Base-by-base conservation (phyloP, 345 rosid genomes). In the Theobroma cacao region DNA sequence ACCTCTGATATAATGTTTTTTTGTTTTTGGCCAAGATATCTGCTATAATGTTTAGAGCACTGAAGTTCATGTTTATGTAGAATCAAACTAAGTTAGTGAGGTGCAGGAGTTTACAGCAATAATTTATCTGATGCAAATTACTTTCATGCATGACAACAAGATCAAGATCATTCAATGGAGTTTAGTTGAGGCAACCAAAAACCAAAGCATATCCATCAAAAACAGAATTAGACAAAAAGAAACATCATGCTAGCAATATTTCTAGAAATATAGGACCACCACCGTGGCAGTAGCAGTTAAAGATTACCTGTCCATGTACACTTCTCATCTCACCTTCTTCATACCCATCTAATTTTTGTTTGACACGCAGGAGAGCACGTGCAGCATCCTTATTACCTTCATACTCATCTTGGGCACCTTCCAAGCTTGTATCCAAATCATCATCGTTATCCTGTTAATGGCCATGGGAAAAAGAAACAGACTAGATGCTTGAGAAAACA, bases 331-430 rank as follows among this genome's bases (percentile, higher is more conserved):
- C 99, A 63, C 98, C 99, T 76, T 85, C 99, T 80, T 96, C 99
- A 69, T 96, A 96, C 48, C 99, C 99, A 83, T 96, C 99, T 45
- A 94, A 90, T 82, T 96, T 96, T 82, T 94, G 94, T 88, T 92
- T 94, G 50, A 91, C 98, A 38, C 98, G 95, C 90, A 96, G 79
- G 76, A 96, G 85, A 60, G 99, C 99, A 67, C 99, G 91, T 0
- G 95, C 87, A 77, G 95, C 99, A 84, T 94, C 99, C 86, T 88
- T 92, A 82, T 96, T 96, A n/a, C 98, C 98, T 80, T 92, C 97
- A 43, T 84, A 81, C 79, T 87, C 94, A 77, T 90, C 97, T 75
- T 89, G 87, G 64, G 84, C 75, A 75, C 88, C 93, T 76, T 91
- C 99, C 79, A 91, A 82, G 85, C 87, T 85, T 74, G 91, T 66